Base-by-base conservation (phyloP, 192 early-diverging fungal genomes). In the Linnemannia zychae region DNA sequence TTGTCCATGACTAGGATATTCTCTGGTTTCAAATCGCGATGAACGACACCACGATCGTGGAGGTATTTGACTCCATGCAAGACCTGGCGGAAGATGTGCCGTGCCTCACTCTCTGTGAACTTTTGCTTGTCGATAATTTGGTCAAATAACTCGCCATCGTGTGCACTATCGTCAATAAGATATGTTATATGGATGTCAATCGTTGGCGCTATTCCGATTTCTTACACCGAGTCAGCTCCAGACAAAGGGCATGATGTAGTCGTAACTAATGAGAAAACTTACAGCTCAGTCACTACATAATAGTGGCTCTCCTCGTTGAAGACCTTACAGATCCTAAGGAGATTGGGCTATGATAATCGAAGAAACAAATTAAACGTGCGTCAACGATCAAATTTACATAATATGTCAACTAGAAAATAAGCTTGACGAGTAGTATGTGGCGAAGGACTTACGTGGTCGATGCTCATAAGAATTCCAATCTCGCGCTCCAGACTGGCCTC, bases 21-120 rank as follows among this genome's bases (percentile, higher is more conserved):
- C 71, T 96, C 96, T 0, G 95, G 95, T 87, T 99, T 99, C 28
- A 99, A 88, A 84, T 99, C 99, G 24, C 99, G 94, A 86, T 99
- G 99, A 3, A 92, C 95, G n/a, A 99, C 95, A 33, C 94, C 94
- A 37, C 91, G 88, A 11, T 86, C 81, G 78, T 99, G 98, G 9
- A 99, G 90, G 80, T 97, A 99, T 79, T 94, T 86, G 60, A 98
- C 90, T 2, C 97, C 96, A 50, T 91, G 76, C 40, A 98, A 88
- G 9, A 99, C 88, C 87, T 97, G 95, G 44, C 92, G 90, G 72
- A 99, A 90, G 34, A 99, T 92, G 28, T 90, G 91, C 0, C 96
- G 91, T 18, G 96, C 90, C 49, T 98, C 95, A 38, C 85, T 72
- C 88, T 99, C 98, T 38, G 90, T 88, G 71, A 96, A 92, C 49